Percentiles rank a stretch among this genome's conserved stretches.
These are phyloP conservation scores for Macrophomina tecta DNA, from an alignment of 2,329 filamentous ascomycete species.

Conservation along the genomic window DNA sequence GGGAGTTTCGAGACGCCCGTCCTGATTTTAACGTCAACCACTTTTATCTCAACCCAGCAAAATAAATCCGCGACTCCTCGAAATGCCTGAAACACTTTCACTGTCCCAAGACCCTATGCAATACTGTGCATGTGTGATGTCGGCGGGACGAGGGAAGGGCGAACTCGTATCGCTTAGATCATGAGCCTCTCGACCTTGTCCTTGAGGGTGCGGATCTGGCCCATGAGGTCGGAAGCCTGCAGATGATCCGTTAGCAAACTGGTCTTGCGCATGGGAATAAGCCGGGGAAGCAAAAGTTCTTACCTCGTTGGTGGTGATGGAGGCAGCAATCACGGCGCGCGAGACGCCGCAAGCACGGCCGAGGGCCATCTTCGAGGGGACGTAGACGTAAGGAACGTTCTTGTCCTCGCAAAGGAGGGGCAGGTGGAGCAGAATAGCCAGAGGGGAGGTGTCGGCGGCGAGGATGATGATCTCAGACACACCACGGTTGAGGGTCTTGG, in stretches of 20 bases:
- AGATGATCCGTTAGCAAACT: background rate
- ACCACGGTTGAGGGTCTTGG: conserved; percentile 90
- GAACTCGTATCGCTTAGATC: conserved; percentile 63
- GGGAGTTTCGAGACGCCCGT: background rate
- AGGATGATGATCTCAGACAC: conserved; percentile 89
- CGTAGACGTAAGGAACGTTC: conserved; percentile 75
- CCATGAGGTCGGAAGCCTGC: conserved; percentile 69
- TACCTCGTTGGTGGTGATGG: conserved; percentile 73
- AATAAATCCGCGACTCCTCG: background rate
- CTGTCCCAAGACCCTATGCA: background rate
- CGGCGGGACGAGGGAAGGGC: background rate
- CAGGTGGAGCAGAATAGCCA: conserved; percentile 75
- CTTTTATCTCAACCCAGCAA: background rate
- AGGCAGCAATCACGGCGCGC: conserved; percentile 83
- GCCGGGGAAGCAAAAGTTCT: background rate
- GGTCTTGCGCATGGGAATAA: background rate
- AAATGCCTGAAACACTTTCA: background rate
- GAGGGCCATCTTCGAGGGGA: conserved; percentile 84
- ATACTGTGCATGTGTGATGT: background rate
- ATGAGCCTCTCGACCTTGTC: conserved; percentile 95
- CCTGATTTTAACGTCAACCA: background rate
- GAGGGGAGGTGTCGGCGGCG: conserved; percentile 83
- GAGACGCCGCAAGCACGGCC: conserved; percentile 89
- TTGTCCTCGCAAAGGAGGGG: conserved; percentile 87
- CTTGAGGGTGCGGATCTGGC: conserved; percentile 86